Evolutionary conservation across 768 basidiomycete species (phyloP).

Genomic region (Paxillus ammoniavirescens): DNA sequence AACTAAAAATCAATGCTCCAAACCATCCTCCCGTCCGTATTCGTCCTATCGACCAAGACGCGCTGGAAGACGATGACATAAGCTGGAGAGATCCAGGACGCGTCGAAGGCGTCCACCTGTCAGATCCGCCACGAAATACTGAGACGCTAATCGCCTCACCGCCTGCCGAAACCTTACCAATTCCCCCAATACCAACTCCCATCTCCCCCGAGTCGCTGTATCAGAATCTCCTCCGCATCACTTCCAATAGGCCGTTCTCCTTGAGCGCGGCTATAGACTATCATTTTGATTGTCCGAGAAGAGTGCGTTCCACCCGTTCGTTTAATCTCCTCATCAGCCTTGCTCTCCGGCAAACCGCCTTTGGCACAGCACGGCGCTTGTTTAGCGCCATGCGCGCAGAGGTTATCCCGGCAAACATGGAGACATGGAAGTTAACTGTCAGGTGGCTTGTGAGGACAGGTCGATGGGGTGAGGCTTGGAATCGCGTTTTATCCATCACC

Average conservation of each 20-base stretch:
- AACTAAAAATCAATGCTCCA: neutral
- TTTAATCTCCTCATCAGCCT: conserved; percentile 46
- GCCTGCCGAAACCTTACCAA: conserved; percentile 1
- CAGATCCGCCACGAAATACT: conserved; percentile 7
- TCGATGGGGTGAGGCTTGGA: conserved; percentile 60
- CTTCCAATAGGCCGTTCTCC: conserved; percentile 16
- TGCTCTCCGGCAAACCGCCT: conserved; percentile 50
- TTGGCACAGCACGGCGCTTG: conserved; percentile 45
- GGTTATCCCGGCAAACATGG: conserved; percentile 42
- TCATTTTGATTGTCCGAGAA: conserved; percentile 25
- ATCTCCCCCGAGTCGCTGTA: conserved; percentile 36
- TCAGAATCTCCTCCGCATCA: conserved; percentile 24
- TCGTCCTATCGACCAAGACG: conserved; percentile 19
- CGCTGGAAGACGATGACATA: conserved; percentile 25
- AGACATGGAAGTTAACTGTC: conserved; percentile 56
- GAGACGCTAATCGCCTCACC: conserved; percentile 2
- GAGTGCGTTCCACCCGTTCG: conserved; percentile 37
- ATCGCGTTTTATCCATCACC: conserved; percentile 30
- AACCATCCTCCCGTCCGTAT: neutral
- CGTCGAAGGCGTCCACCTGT: neutral
- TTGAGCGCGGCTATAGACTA: conserved; percentile 19
- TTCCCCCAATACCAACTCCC: conserved; percentile 26
- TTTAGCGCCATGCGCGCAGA: conserved; percentile 47
- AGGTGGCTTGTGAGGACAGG: conserved; percentile 58
- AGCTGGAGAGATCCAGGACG: conserved; percentile 26